Evolutionary conservation across 768 basidiomycete genomes (phyloP).

Genomic region (Pleurotus platypus): DNA sequence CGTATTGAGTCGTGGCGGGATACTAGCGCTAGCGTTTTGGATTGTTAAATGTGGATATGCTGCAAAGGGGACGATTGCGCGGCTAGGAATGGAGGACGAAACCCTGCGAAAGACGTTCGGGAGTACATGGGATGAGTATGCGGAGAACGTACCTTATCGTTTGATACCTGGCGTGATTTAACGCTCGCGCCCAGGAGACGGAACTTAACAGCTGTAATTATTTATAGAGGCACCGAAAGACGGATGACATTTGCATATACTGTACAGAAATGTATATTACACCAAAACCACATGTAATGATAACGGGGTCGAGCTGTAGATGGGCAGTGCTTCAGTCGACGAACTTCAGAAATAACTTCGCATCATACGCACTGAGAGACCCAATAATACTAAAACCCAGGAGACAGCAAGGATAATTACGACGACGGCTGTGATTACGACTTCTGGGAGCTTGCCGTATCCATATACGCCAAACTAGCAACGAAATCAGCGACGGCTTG

Average conservation of each 20-base stretch:
- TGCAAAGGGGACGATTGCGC: slow-evolving; percentile 1
- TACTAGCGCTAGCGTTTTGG: slow-evolving; percentile 6
- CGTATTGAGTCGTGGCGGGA: slow-evolving; percentile 5
- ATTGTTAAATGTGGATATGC: slow-evolving; percentile 7
- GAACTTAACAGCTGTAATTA: neutral
- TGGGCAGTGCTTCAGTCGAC: neutral
- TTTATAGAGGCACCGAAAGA: neutral
- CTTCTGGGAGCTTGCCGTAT: neutral
- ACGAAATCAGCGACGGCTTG: slow-evolving; percentile 46
- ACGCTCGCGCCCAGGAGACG: neutral
- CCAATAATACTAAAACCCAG: neutral
- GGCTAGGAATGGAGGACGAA: slow-evolving; percentile 6
- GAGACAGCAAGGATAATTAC: neutral
- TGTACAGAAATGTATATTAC: slow-evolving; percentile 9
- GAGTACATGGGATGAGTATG: slow-evolving; percentile 5
- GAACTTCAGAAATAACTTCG: neutral
- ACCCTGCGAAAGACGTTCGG: slow-evolving; percentile 7
- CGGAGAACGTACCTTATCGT: slow-evolving; percentile 5
- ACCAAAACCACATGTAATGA: slow-evolving; percentile 2
- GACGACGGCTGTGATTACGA: neutral
- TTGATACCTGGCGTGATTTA: slow-evolving; percentile 3
- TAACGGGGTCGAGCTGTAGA: neutral
- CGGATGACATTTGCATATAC: neutral
- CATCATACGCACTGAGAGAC: neutral
- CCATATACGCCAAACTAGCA: slow-evolving; percentile 14